These are phyloP conservation scores for Sporothrix curviconia DNA, from an alignment of 2,329 filamentous ascomycete species.

Conservation along the genomic window DNA sequence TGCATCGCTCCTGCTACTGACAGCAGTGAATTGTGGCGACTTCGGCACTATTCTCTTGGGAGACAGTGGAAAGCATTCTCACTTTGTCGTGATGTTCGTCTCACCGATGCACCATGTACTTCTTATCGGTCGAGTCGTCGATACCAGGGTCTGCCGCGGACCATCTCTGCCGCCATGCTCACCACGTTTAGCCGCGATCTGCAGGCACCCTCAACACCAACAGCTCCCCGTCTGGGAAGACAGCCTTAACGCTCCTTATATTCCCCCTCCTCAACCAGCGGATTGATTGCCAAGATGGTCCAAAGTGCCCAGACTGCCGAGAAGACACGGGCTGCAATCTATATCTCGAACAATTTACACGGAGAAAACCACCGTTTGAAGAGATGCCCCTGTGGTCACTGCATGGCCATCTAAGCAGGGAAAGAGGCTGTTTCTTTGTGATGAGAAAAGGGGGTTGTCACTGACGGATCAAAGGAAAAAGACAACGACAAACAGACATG, in stretches of 20 bases:
- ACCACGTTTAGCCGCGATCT: background rate
- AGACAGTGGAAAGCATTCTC: no score
- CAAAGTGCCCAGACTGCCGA: background rate
- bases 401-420: no score
- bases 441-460: background rate
- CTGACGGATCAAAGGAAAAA: background rate
- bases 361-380: background rate
- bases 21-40: no score
- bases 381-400: background rate
- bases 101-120: no score
- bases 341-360: background rate
- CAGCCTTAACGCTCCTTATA: background rate
- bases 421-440: no score
- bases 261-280: background rate
- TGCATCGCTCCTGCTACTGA: no score
- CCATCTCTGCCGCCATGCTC: no score
- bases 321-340: background rate
- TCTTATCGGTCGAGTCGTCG: no score
- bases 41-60: no score
- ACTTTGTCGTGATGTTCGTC: background rate
- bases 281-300: background rate
- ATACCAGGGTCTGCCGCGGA: background rate
- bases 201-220: background rate
- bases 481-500: no score
- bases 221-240: background rate